Evolutionary conservation across 176 grass and related monocot genomes (phyloP).

Genomic region (Aegilops tauschii): DNA sequence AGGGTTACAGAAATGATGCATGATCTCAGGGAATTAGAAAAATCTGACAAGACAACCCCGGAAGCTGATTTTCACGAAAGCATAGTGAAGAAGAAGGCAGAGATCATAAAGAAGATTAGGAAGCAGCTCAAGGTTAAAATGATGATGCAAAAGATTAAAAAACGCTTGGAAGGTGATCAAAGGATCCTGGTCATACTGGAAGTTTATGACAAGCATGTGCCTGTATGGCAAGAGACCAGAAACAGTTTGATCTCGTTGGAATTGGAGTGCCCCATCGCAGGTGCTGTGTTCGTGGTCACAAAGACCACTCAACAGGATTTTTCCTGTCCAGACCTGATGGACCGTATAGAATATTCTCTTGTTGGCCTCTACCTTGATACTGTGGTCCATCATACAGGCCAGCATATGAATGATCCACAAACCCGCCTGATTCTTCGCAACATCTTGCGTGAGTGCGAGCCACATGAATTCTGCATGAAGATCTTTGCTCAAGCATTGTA

Average conservation of each 20-base stretch:
- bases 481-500: neutral
- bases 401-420: fast-evolving
- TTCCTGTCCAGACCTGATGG: neutral
- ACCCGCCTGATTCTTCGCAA: fast-evolving
- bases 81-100: neutral
- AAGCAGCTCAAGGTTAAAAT: neutral
- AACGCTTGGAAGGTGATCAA: neutral
- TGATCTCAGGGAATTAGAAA: neutral
- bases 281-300: neutral
- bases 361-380: neutral
- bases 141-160: neutral
- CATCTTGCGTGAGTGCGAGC: neutral
- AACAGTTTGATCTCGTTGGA: neutral
- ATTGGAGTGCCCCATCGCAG: neutral
- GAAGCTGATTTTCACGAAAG: neutral
- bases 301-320: neutral
- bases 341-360: neutral
- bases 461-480: neutral
- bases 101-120: neutral
- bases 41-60: neutral
- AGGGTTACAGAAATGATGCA: neutral
- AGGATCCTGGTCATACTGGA: neutral
- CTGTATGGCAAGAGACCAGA: neutral
- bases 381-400: fast-evolving
- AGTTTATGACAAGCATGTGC: neutral